Evolutionary conservation across 768 basidiomycete species (phyloP).

Genomic region (Dioszegia aurantiaca): DNA sequence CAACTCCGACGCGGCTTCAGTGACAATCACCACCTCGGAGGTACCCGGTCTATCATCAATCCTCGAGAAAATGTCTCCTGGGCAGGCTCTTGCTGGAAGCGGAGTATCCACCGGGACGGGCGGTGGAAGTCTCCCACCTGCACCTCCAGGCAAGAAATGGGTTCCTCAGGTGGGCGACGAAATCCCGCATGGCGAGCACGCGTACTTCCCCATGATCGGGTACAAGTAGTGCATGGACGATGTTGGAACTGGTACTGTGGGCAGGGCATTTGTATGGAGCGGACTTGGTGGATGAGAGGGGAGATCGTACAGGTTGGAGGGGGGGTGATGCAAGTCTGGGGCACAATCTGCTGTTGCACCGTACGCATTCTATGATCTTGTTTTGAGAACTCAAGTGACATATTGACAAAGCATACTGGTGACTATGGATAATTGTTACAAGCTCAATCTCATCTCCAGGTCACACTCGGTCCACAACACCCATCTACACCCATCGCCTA

Average conservation of each 20-base stretch:
- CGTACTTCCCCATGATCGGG: conserved; percentile 64
- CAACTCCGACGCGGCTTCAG: conserved; percentile 12
- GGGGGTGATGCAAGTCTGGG: too few species aligned
- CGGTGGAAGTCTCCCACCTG: conserved; percentile 68
- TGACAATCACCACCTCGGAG: conserved; percentile 34
- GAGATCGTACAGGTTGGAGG: background rate
- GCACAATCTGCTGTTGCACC: too few species aligned
- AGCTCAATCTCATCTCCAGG: too few species aligned
- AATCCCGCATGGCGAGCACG: conserved; percentile 75
- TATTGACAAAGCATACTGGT: too few species aligned
- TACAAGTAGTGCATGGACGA: conserved; percentile 33
- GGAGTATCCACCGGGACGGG: conserved; percentile 67
- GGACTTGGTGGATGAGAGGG: background rate
- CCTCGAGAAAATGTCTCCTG: conserved; percentile 50
- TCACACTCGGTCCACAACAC: background rate
- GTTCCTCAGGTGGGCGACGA: conserved; percentile 66
- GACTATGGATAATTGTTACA: too few species aligned
- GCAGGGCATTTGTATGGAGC: too few species aligned
- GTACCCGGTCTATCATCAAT: conserved; percentile 56
- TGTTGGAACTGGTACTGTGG: too few species aligned
- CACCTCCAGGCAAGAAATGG: conserved; percentile 74
- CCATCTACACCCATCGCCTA: background rate
- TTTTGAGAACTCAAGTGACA: too few species aligned
- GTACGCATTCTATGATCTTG: too few species aligned
- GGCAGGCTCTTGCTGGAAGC: conserved; percentile 61